Conservation (phyloP, 2,329 filamentous ascomycete species). For the Aspergillus quadricinctus region DNA sequence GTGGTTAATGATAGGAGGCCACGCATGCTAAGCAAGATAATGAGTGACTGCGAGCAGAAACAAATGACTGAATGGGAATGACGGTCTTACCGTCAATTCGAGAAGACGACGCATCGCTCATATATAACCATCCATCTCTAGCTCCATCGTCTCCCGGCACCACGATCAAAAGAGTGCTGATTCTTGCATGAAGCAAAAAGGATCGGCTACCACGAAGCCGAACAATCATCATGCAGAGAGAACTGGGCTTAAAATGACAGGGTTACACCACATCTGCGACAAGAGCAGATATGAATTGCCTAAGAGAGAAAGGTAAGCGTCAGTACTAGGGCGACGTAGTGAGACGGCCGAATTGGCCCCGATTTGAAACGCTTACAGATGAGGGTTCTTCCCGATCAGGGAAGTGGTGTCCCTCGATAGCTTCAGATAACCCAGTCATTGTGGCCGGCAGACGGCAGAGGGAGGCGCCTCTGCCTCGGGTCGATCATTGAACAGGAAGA, state of each 20-base stretch:
- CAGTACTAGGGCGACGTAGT: background rate
- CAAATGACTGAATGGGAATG: background rate
- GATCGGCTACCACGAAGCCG: background rate
- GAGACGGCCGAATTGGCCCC: background rate
- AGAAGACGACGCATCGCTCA: background rate
- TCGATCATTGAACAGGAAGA: background rate
- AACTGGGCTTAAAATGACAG: background rate
- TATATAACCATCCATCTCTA: background rate
- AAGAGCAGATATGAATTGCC: background rate
- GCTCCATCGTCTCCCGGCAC: background rate
- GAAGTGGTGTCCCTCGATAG: background rate
- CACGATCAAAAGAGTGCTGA: background rate
- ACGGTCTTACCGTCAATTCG: background rate
- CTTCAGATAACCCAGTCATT: background rate
- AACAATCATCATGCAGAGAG: background rate
- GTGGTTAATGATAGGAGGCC: conserved; percentile 8
- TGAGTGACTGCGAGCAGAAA: background rate
- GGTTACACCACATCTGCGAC: background rate
- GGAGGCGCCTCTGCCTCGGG: background rate
- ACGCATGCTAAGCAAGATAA: conserved; percentile 10
- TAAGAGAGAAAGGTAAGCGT: background rate
- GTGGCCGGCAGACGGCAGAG: background rate
- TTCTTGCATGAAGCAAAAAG: background rate
- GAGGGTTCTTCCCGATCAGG: background rate
- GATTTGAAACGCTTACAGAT: background rate